Percentiles rank a stretch among this genome's conserved stretches.
phyloP scores from a whole-genome alignment of 305 asterid species.

The Fraxinus sp. region DNA sequence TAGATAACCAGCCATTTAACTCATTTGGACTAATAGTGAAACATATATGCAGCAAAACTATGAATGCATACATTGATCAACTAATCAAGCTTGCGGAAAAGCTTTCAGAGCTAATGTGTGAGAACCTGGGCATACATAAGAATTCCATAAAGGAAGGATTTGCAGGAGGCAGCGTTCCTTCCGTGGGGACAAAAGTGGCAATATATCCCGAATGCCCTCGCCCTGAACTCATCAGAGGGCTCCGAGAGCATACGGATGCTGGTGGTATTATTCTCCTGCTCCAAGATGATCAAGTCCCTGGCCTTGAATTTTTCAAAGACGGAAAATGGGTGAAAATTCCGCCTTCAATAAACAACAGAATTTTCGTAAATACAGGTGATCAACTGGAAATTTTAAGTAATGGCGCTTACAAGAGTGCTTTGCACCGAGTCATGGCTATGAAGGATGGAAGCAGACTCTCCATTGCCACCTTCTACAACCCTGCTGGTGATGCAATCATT shows the following conservation, averaged over 20 bases:
- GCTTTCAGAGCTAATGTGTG: conserved; percentile 68
- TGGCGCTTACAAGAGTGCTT: conserved; percentile 70
- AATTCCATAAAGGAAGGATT: conserved; percentile 57
- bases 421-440: conserved; percentile 73
- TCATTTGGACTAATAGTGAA: conserved; percentile 21
- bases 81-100: conserved; percentile 59
- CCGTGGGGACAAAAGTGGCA: conserved; percentile 80
- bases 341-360: conserved; percentile 70
- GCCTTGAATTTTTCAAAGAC: conserved; percentile 74
- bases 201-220: conserved; percentile 68
- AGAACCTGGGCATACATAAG: conserved; percentile 66
- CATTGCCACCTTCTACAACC: conserved; percentile 85
- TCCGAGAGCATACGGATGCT: conserved; percentile 89
- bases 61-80: conserved; percentile 64
- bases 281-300: conserved; percentile 85
- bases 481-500: conserved; percentile 66
- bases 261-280: conserved; percentile 85
- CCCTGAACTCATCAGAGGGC: conserved; percentile 72
- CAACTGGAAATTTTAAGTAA: conserved; percentile 75
- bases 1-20: not conserved
- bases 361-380: conserved; percentile 75
- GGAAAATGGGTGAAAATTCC: conserved; percentile 81
- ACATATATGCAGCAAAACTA: conserved; percentile 44
- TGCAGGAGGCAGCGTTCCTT: conserved; percentile 61
- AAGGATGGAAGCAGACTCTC: conserved; percentile 74